A percentile compares a stretch with the other conserved stretches of the same genome.
Conservation (phyloP, 164 flowering plant species). For the Dillenia suffruticosa region DNA sequence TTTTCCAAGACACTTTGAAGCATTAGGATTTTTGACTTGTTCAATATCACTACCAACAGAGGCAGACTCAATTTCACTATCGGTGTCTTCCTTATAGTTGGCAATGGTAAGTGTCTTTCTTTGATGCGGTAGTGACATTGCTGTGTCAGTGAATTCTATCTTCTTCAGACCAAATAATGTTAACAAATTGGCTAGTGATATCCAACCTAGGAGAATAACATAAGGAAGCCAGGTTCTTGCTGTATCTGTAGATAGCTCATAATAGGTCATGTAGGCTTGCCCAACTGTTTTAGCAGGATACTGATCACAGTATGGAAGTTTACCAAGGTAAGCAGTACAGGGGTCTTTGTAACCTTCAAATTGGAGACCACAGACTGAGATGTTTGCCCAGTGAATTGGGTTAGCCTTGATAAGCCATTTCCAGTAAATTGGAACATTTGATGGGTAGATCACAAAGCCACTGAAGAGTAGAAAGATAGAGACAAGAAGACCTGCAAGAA, state of each 20-base stretch:
- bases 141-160: conserved; percentile 20
- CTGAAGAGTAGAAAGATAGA: conserved; percentile 29
- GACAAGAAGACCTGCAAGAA: conserved; percentile 21
- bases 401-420: conserved; percentile 24
- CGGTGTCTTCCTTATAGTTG: conserved; percentile 10
- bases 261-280: conserved; percentile 21
- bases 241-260: conserved; percentile 14
- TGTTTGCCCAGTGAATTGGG: conserved; percentile 27
- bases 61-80: not conserved
- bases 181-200: conserved; percentile 13
- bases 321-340: conserved; percentile 16
- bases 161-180: conserved; percentile 20
- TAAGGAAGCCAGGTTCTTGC: conserved; percentile 21
- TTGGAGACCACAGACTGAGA: conserved; percentile 20
- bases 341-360: conserved; percentile 22
- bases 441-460: conserved; percentile 30
- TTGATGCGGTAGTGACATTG: conserved; percentile 19
- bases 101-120: conserved; percentile 11
- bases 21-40: not conserved
- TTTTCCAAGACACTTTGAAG: conserved; percentile 1
- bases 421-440: conserved; percentile 25
- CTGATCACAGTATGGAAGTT: conserved; percentile 23
- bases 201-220: conserved; percentile 19
- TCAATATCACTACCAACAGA: not conserved
- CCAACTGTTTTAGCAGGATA: conserved; percentile 24